Conservation (phyloP, 305 asterid species). For the Fraxinus baroniana region DNA sequence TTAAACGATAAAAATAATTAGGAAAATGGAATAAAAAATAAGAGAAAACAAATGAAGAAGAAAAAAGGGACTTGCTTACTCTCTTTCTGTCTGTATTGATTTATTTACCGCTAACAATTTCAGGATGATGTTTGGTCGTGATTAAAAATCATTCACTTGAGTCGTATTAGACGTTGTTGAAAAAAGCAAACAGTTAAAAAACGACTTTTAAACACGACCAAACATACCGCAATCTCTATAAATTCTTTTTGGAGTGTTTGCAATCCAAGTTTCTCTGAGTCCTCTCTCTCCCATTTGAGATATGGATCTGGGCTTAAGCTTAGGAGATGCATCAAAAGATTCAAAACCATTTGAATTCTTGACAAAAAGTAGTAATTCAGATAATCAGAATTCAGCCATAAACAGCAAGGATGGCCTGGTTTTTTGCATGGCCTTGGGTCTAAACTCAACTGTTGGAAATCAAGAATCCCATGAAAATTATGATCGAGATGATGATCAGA, state of each 20-base stretch:
- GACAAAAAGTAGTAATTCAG: neutral
- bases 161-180: neutral
- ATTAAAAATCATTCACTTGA: neutral
- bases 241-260: neutral
- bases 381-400: neutral
- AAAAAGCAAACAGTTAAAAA: neutral
- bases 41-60: neutral
- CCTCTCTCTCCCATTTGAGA: neutral
- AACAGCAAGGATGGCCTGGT: neutral
- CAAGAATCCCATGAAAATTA: neutral
- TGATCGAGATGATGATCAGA: neutral
- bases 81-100: neutral
- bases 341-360: neutral
- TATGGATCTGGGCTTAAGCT: constrained; percentile 15
- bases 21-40: neutral
- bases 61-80: neutral
- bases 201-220: neutral
- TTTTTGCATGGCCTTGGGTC: constrained; percentile 10
- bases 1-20: neutral
- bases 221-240: constrained; percentile 1
- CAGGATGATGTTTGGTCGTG: neutral
- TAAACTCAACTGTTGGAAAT: neutral
- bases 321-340: constrained; percentile 4
- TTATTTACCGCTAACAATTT: neutral
- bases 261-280: neutral